Percentiles rank a stretch among this genome's conserved stretches.
phyloP scores from a whole-genome alignment of 2,329 filamentous ascomycete genomes.

The Ceratocystiopsis minuta region DNA sequence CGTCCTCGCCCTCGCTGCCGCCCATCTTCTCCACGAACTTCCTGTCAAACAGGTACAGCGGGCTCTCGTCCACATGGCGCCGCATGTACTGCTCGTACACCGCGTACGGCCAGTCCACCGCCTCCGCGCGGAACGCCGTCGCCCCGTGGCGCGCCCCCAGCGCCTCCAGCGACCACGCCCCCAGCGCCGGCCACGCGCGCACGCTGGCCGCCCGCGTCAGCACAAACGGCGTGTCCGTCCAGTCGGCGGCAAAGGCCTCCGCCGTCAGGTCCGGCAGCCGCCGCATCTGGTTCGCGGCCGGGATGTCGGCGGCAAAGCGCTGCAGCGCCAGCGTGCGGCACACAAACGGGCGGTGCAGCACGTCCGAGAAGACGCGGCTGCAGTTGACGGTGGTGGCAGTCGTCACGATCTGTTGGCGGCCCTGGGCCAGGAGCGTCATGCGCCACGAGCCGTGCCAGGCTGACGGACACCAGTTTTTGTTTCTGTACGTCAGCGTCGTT shows the following conservation, averaged over 20 bases:
- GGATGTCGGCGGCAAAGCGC: slow-evolving; percentile 54
- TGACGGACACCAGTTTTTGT: slow-evolving; percentile 21
- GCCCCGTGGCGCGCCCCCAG: slow-evolving; percentile 47
- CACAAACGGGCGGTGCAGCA: slow-evolving; percentile 74
- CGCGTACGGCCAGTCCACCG: slow-evolving; percentile 78
- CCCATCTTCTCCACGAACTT: slow-evolving; percentile 71
- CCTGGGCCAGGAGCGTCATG: slow-evolving; percentile 45
- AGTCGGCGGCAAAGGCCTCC: slow-evolving; percentile 54
- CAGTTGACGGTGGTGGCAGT: slow-evolving; percentile 43
- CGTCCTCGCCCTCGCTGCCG: slow-evolving; percentile 16
- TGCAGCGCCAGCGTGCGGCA: slow-evolving; percentile 59
- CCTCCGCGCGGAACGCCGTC: slow-evolving; percentile 69
- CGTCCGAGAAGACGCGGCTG: slow-evolving; percentile 70
- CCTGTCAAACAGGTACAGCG: slow-evolving; percentile 81
- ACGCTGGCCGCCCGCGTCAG: slow-evolving; percentile 53
- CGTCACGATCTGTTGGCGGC: background rate
- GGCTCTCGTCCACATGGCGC: slow-evolving; percentile 66
- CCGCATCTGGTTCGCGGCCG: slow-evolving; percentile 51
- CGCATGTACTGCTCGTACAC: slow-evolving; percentile 71
- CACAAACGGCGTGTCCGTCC: slow-evolving; percentile 72
- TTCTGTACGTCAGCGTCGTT: slow-evolving; percentile 2
- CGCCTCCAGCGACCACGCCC: slow-evolving; percentile 52
- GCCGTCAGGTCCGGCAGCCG: slow-evolving; percentile 51
- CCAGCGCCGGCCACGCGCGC: slow-evolving; percentile 61
- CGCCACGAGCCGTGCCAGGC: slow-evolving; percentile 75